phyloP scores from a whole-genome alignment of 1,284 basidiomycete genomes.

The Ganoderma lingzhi region DNA sequence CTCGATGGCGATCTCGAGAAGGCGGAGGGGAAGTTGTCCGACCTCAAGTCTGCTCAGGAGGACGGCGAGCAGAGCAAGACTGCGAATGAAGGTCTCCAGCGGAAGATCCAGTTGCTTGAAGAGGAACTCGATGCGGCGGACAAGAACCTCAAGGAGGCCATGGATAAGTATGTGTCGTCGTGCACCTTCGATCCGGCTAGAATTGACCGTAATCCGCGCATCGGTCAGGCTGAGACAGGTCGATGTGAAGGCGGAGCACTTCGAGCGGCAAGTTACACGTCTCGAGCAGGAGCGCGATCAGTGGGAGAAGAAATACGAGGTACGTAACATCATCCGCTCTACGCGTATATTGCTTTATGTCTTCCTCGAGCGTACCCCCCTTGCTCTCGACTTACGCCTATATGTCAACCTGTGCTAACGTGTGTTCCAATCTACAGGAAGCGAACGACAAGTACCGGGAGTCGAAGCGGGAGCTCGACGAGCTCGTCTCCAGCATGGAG shows the following conservation, averaged over 20 bases:
- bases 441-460: conserved; percentile 76
- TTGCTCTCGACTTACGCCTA: neutral
- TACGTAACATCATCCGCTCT: conserved; percentile 46
- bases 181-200: conserved; percentile 15
- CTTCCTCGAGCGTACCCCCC: neutral
- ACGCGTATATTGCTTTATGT: neutral
- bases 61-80: conserved; percentile 82
- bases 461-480: conserved; percentile 89
- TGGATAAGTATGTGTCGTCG: conserved; percentile 84
- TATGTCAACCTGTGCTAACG: neutral
- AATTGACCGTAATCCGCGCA: conserved; percentile 21
- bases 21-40: conserved; percentile 75
- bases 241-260: conserved; percentile 99
- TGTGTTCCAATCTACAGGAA: conserved; percentile 60
- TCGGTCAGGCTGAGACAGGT: conserved; percentile 87
- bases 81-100: conserved; percentile 78
- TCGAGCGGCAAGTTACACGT: conserved; percentile 91
- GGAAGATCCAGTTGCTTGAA: conserved; percentile 94
- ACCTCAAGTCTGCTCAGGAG: conserved; percentile 74
- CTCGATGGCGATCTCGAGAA: conserved; percentile 83
- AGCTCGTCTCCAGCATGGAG: conserved; percentile 86
- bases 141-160: conserved; percentile 96
- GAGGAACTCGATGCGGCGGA: conserved; percentile 96
- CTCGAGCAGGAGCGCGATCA: conserved; percentile 92
- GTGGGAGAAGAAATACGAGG: conserved; percentile 97